Conservation (phyloP, 2,329 filamentous ascomycete species). For the Talaromyces sp. region DNA sequence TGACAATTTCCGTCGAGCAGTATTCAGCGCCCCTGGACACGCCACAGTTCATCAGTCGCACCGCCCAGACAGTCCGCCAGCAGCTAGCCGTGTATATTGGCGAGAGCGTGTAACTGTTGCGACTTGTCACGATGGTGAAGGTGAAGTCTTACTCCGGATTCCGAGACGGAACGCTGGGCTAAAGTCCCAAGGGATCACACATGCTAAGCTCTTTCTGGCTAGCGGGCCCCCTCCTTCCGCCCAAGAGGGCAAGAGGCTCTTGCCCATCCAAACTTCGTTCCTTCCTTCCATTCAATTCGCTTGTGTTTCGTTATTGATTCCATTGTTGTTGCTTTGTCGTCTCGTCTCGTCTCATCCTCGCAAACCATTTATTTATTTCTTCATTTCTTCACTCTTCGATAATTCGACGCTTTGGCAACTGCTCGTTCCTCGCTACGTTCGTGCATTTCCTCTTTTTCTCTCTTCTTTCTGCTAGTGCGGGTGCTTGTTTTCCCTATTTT, state of each 20-base stretch:
- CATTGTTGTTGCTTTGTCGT: slow-evolving; percentile 2
- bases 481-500: slow-evolving; percentile 11
- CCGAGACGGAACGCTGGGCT: background rate
- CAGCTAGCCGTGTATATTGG: background rate
- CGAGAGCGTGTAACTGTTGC: background rate
- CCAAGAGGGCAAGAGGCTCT: slow-evolving; percentile 25
- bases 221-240: slow-evolving; percentile 22
- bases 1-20: background rate
- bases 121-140: background rate
- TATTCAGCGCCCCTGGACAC: background rate
- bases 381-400: background rate
- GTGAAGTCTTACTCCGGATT: background rate
- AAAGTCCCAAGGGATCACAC: background rate
- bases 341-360: background rate
- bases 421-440: slow-evolving; percentile 1
- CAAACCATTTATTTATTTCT: background rate
- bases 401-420: background rate
- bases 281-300: slow-evolving; percentile 8
- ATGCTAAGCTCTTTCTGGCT: slow-evolving; percentile 18
- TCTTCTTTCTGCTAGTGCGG: slow-evolving; percentile 2
- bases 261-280: slow-evolving; percentile 26
- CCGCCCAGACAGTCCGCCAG: background rate
- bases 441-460: background rate
- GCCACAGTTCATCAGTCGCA: background rate
- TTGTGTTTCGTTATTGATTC: background rate